Base-by-base conservation (phyloP, 179 eudicot species). In the Silene coronaria region DNA sequence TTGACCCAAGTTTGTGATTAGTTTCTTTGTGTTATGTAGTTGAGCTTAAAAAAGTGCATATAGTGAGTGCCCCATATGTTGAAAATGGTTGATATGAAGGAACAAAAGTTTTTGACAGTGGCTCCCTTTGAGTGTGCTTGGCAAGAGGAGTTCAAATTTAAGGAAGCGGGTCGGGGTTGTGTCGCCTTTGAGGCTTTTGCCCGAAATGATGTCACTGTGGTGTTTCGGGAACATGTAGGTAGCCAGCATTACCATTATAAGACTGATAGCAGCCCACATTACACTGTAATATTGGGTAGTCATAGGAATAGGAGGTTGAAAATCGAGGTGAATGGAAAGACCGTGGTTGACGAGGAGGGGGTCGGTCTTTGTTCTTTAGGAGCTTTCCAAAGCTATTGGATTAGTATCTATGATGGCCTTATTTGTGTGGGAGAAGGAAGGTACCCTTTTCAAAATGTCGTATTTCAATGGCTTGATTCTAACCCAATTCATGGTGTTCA, bases 61-160 rank as follows among this genome's bases (percentile, higher is more conserved):
- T n/a, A n/a, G n/a, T n/a, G n/a, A n/a, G n/a, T n/a, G 74, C 13
- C 10, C 4, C 16, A 0, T 42, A 66, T 22, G 74, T 76, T 73
- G 83, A 79, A 77, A 82, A 71, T 82, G 91, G 83, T 71, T 74
- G 93, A 89, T 82, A 89, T 85, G 78, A 82, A 84, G 82, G 89
- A 84, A 48, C 87, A 88, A 34, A 89, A 85, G 82, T 89, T 90
- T 71, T 86, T 95, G 16, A 95, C 96, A 28, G 99, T 95, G 24
- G 96, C 99, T 27, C 99, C 99, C 16, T 95, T 92, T 81, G 95
- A 95, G 83, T 95, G 99, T 75, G 92, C 95, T 68, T 95, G 99
- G 99, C 90, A 77, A 11, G 85, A 95, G 63, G 96, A 92, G 74
- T 83, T 90, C 71, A 87, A 90, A 80, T 95, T 95, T 53, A 88